Evolutionary conservation across 176 grass and related monocot species (phyloP), one percentile per base, ranked within the genome.

Genomic region (Oryza nivara): DNA sequence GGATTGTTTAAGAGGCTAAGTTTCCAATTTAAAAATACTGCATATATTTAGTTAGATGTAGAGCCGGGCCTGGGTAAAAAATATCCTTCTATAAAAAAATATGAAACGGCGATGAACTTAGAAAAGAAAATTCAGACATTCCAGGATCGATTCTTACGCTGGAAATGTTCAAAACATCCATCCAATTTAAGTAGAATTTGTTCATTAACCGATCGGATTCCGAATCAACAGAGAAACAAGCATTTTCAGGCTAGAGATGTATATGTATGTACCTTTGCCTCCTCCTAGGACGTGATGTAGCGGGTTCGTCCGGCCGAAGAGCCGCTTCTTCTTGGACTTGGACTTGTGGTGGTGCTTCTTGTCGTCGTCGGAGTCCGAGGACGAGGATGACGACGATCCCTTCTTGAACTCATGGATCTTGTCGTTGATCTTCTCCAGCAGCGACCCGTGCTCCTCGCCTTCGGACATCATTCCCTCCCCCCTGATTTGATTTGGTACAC

Each of bases 311-410:
- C 92, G 80, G 22, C 91, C 95, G 48, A 98, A 95, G 16, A 98
- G 35, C 78, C 72, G 68, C 66, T 85, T 95, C 79, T 95, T 93
- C 77, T 68, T 86, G 0, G 83, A 74, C 78, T 63, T 83, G 0
- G 83, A 74, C 78, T 67, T 83, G 47, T 64, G 70, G 2, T 79
- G 70, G 3, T 79, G 70, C 17, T 84, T 85, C 40, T 85, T 91
- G 61, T 98, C 91, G 9, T 85, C 86, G 1, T 95, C 95, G 1
- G 90, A 92, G 73, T 94, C 92, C 0, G 95, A 97, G 11, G 92
- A 94, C 0, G 90, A 92, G 0, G 92, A 94, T 0, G 95, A 92
- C 0, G 95, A 92, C 4, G 65, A 89, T 13, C 73, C 81, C 30
- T 86, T 92, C 30, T 86, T 92, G 85, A 63, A 89, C 28, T 91